Conservation (phyloP, 352 stramenopile genomes). For the Globisporangium yorkense region DNA sequence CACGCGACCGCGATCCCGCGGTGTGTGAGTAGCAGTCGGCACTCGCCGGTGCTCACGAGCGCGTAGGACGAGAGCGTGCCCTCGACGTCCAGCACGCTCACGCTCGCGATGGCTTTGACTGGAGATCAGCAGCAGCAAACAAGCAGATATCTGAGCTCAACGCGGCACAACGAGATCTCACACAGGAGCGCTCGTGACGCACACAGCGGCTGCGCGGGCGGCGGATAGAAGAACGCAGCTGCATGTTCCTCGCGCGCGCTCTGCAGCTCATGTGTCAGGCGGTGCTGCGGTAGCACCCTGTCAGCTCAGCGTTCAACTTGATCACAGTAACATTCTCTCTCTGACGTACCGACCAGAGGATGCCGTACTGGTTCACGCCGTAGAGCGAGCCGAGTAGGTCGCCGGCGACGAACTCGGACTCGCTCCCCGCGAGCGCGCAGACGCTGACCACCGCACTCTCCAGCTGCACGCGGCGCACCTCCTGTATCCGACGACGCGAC, state of each 20-base stretch:
- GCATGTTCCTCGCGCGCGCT: background rate
- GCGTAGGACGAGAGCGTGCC: conserved; percentile 46
- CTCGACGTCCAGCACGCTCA: conserved; percentile 40
- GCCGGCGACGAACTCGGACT: conserved; percentile 35
- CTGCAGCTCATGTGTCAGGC: background rate
- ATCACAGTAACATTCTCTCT: background rate
- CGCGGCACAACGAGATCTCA: background rate
- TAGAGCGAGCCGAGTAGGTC: conserved; percentile 42
- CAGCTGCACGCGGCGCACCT: conserved; percentile 43
- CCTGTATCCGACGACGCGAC: conserved; percentile 12
- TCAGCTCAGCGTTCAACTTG: background rate
- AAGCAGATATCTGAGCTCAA: background rate
- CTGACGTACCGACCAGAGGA: conserved; percentile 39
- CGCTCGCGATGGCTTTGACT: conserved; percentile 26
- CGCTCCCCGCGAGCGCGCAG: conserved; percentile 14
- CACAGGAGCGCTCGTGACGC: background rate
- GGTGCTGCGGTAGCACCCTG: conserved; percentile 1
- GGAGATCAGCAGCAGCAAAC: background rate
- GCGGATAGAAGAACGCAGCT: conserved; percentile 27
- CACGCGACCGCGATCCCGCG: conserved; percentile 22
- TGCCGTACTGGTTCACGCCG: conserved; percentile 42
- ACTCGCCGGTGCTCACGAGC: conserved; percentile 34
- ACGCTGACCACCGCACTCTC: conserved; percentile 37
- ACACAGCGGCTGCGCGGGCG: conserved; percentile 13
- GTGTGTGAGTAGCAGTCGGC: conserved; percentile 44